These are phyloP conservation scores for Nicotiana knightiana DNA, from an alignment of 257 asterid species.

Conservation along the genomic window DNA sequence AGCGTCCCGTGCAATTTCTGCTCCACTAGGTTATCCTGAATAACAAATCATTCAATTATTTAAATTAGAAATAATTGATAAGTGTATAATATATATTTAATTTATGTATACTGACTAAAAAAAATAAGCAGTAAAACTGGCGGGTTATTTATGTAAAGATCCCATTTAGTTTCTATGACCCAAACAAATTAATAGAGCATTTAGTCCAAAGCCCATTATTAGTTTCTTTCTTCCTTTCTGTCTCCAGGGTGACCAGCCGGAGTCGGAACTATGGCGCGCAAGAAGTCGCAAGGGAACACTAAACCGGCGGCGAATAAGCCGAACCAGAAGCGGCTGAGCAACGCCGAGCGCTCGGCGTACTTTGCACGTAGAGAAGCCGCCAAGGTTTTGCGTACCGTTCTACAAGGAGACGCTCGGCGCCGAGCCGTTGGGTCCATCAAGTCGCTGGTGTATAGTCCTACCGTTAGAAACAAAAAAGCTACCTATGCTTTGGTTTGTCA, in stretches of 20 bases:
- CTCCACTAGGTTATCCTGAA: too few relatives aligned
- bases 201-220: not conserved
- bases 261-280: slow-evolving; percentile 38
- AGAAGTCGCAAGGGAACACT: slow-evolving; percentile 23
- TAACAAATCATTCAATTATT: too few relatives aligned
- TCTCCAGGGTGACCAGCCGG: not conserved
- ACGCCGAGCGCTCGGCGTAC: slow-evolving; percentile 72
- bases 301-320: slow-evolving; percentile 30
- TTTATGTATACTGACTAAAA: too few relatives aligned
- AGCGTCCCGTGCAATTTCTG: too few relatives aligned
- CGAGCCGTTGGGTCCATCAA: slow-evolving; percentile 81
- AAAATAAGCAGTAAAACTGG: too few relatives aligned
- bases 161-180: too few relatives aligned
- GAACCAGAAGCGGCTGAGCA: slow-evolving; percentile 34
- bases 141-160: too few relatives aligned
- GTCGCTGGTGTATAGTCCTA: slow-evolving; percentile 76
- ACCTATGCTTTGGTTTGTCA: slow-evolving; percentile 85
- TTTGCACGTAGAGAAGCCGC: slow-evolving; percentile 97
- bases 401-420: slow-evolving; percentile 85
- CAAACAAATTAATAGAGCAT: not conserved
- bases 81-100: too few relatives aligned
- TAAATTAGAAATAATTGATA: too few relatives aligned
- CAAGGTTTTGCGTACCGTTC: slow-evolving; percentile 71
- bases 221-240: not conserved
- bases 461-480: slow-evolving; percentile 76